Evolutionary conservation across 257 asterid genomes (phyloP), one percentile per base, ranked within the genome.

Genomic region (Jasminum sambac): DNA sequence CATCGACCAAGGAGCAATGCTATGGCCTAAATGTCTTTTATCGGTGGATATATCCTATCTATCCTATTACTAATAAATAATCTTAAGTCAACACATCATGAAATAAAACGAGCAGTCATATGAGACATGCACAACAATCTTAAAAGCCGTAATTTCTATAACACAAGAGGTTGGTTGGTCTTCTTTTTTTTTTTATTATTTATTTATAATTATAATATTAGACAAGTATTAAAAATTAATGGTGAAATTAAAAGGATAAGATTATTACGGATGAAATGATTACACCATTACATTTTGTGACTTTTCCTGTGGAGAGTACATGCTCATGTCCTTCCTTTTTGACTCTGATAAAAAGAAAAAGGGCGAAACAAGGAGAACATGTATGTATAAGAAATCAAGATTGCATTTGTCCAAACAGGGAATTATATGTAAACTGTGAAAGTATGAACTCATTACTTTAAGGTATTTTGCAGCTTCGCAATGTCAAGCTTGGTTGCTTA

Each of bases 261-360:
- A 11, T 50, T 11, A 60, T 59, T 42, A 64, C 41, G 41, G 64
- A 64, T 76, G 80, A 69, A 82, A 81, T 87, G 75, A 81, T 80
- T 80, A 64, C 77, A 75, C 7, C 60, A 75, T 77, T 68, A 73
- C 66, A 76, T 71, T 73, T 40, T 37, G 6, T 0, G 70, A 62
- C 81, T 65, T 80, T 64, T 48, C 75, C 81, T 62, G 68, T 59
- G 36, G 36, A 62, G 76, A 59, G 88, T 74, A 75, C 79, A 80
- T 80, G 78, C 84, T 70, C 65, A 50, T 68, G 69, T 65, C 76
- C 79, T 21, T 30, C 42, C 78, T 80, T 84, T 84, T 87, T 87
- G 88, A 84, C 88, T 72, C 76, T 36, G 57, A 72, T 58, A 6
- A 23, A 75, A 70, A 38, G 74, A n/a, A 69, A 70, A 61, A 37